Evolutionary conservation across 2,329 filamentous ascomycete genomes (phyloP).

Genomic region (Paraphaeosphaeria sporulosa): DNA sequence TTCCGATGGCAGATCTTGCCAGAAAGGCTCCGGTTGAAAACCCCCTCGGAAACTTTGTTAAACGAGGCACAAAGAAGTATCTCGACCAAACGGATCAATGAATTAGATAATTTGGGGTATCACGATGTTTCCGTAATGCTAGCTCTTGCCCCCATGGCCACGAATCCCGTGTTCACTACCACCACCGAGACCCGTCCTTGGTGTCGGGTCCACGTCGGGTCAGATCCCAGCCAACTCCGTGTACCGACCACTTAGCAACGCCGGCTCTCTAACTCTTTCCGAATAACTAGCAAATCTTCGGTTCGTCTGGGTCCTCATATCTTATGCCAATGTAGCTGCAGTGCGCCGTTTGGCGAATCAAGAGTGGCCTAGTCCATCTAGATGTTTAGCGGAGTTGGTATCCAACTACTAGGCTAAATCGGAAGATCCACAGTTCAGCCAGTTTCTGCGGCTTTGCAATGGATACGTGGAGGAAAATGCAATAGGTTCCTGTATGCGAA

Average conservation of each 20-base stretch:
- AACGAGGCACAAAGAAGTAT: background rate
- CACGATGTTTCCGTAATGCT: background rate
- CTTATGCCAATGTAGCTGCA: background rate
- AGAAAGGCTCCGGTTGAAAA: background rate
- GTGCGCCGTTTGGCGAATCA: background rate
- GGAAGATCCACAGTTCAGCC: background rate
- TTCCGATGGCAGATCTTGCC: background rate
- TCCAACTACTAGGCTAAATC: background rate
- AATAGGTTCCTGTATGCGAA: background rate
- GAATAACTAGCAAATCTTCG: background rate
- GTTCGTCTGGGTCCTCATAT: background rate
- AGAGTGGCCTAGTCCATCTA: background rate
- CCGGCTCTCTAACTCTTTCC: background rate
- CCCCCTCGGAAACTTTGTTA: background rate
- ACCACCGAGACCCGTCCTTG: background rate
- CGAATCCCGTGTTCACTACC: constrained; percentile 1
- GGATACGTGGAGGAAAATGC: background rate
- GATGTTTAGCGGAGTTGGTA: constrained; percentile 3
- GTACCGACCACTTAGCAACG: constrained; percentile 1
- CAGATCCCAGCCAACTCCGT: constrained; percentile 4
- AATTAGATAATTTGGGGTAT: constrained; percentile 7
- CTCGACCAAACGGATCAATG: background rate
- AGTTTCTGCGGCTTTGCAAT: background rate
- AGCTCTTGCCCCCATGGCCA: background rate
- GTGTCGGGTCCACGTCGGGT: background rate